These are phyloP conservation scores for Yarrowia divulgata DNA, from an alignment of 805 yeast genomes.

Conservation along the genomic window DNA sequence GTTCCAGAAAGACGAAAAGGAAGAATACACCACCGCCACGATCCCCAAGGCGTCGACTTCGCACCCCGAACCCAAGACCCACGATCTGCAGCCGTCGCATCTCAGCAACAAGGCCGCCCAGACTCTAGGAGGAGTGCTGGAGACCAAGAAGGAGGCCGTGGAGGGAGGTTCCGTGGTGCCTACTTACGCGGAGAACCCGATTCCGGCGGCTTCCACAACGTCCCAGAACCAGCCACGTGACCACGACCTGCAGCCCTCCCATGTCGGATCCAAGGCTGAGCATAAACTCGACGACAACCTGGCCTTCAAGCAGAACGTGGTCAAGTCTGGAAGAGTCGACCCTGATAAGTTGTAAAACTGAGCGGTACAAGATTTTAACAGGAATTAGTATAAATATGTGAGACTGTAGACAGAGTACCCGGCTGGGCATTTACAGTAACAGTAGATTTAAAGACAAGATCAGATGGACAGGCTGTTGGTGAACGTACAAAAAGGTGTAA, in stretches of 20 bases:
- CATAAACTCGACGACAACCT: constrained; percentile 15
- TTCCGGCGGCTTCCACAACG: constrained; percentile 12
- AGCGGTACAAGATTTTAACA: too few species aligned
- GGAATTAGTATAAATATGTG: too few species aligned
- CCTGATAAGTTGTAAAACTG: constrained; percentile 10
- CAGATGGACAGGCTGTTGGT: too few species aligned
- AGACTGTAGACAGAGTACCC: too few species aligned
- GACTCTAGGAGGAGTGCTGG: constrained; percentile 65
- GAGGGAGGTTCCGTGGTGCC: constrained; percentile 56
- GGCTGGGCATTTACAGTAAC: too few species aligned
- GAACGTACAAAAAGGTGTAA: too few species aligned
- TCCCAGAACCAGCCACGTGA: constrained; percentile 6
- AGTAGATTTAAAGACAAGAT: too few species aligned
- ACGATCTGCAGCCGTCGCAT: constrained; percentile 24
- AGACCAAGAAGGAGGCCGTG: constrained; percentile 85
- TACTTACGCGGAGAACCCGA: constrained; percentile 18
- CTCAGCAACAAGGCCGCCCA: constrained; percentile 2
- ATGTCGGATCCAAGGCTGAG: constrained; percentile 17
- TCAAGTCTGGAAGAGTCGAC: neutral
- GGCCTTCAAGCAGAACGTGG: constrained; percentile 23
- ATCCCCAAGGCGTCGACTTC: constrained; percentile 17
- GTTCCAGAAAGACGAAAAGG: constrained; percentile 6
- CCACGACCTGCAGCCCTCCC: constrained; percentile 29
- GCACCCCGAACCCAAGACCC: constrained; percentile 6
- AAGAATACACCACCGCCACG: neutral